phyloP scores from a whole-genome alignment of 2,329 filamentous ascomycete genomes.

The Penicillium sp. region DNA sequence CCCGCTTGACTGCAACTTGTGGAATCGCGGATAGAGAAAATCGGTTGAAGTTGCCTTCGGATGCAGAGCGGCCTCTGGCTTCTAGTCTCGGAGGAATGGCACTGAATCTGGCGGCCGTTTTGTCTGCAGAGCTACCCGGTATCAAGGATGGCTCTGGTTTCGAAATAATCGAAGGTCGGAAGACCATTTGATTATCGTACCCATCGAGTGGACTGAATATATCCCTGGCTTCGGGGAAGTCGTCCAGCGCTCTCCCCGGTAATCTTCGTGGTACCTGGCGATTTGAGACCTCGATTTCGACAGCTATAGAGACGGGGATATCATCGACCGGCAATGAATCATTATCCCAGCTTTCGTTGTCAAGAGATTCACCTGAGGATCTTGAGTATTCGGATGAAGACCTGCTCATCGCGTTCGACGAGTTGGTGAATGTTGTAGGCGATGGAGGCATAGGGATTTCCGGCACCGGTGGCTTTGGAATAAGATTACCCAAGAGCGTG shows the following conservation, averaged over 20 bases:
- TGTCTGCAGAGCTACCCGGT: neutral
- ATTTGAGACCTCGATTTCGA: neutral
- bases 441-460: neutral
- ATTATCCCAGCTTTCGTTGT: neutral
- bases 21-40: neutral
- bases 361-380: neutral
- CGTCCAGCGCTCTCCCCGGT: neutral
- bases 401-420: neutral
- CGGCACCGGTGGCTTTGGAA: neutral
- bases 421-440: constrained; percentile 1
- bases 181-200: neutral
- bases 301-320: neutral
- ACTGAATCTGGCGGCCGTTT: neutral
- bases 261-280: neutral
- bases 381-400: neutral
- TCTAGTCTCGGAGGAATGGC: neutral
- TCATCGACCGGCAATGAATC: neutral
- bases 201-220: neutral
- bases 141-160: neutral
- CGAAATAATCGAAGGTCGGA: neutral
- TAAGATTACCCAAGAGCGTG: constrained; percentile 3
- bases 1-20: neutral
- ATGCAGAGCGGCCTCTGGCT: neutral
- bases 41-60: neutral
- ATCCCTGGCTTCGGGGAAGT: neutral